Evolutionary conservation across 768 basidiomycete species (phyloP).

Genomic region (Lanmaoa rubissima): DNA sequence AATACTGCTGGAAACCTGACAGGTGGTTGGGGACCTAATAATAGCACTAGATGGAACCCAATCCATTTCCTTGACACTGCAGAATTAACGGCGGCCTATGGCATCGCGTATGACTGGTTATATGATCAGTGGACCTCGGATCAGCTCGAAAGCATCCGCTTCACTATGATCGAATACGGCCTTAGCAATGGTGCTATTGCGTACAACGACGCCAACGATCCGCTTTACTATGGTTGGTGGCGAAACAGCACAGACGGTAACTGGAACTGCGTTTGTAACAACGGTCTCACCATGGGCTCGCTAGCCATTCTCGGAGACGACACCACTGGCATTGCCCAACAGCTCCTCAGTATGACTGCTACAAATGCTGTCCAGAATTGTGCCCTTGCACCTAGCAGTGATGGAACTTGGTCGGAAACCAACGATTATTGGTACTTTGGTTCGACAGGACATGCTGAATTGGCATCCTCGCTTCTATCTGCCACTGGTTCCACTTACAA

Average conservation of each 20-base stretch:
- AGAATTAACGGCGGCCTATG: slow-evolving; percentile 88
- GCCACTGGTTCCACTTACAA: slow-evolving; percentile 85
- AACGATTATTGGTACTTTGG: slow-evolving; percentile 97
- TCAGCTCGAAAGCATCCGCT: slow-evolving; percentile 68
- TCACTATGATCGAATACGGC: slow-evolving; percentile 75
- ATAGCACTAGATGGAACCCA: slow-evolving; percentile 78
- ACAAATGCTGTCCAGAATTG: slow-evolving; percentile 79
- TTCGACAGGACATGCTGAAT: slow-evolving; percentile 86
- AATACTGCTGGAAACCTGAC: slow-evolving; percentile 75
- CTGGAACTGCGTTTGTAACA: slow-evolving; percentile 98
- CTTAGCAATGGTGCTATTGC: slow-evolving; percentile 62
- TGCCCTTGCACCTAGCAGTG: slow-evolving; percentile 53
- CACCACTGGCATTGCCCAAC: slow-evolving; percentile 63
- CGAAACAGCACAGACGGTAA: slow-evolving; percentile 70
- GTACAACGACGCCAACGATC: slow-evolving; percentile 40
- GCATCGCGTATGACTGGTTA: slow-evolving; percentile 95
- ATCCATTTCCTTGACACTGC: slow-evolving; percentile 89
- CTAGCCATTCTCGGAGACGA: slow-evolving; percentile 90
- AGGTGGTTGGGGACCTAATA: slow-evolving; percentile 59
- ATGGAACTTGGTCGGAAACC: slow-evolving; percentile 94
- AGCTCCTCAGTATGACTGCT: slow-evolving; percentile 66
- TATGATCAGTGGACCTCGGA: slow-evolving; percentile 77
- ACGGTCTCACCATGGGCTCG: slow-evolving; percentile 83
- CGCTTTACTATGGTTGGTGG: slow-evolving; percentile 72
- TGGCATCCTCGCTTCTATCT: slow-evolving; percentile 75